Evolutionary conservation across 305 asterid genomes (phyloP).

Genomic region (Fraxinus sp.): DNA sequence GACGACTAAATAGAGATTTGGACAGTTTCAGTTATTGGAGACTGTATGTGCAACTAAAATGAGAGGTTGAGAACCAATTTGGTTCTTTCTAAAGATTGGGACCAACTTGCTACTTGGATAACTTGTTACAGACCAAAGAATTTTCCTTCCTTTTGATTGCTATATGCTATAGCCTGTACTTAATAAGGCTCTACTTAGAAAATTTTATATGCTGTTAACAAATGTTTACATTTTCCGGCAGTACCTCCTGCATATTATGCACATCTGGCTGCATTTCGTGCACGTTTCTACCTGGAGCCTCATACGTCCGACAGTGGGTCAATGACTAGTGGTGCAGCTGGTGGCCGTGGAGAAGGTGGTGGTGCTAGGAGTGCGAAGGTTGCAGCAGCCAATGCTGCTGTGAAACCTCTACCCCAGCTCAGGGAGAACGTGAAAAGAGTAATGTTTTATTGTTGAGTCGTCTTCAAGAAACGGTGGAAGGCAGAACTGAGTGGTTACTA

Average conservation of each 20-base stretch:
- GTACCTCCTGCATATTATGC: constrained; percentile 99
- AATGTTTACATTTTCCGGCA: constrained; percentile 21
- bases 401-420: constrained; percentile 87
- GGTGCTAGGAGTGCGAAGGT: constrained; percentile 52
- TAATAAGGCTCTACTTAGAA: background rate
- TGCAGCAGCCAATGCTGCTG: constrained; percentile 58
- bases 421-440: constrained; percentile 86
- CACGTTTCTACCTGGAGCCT: constrained; percentile 89
- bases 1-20: background rate
- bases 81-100: background rate
- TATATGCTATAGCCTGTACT: background rate
- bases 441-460: constrained; percentile 77
- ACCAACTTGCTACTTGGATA: background rate
- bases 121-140: background rate
- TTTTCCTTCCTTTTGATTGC: background rate
- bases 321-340: constrained; percentile 54
- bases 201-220: background rate
- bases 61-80: background rate
- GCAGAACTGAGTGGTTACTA: background rate
- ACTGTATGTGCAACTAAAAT: background rate
- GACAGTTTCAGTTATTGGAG: background rate
- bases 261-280: constrained; percentile 93
- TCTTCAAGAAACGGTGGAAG: background rate
- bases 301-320: constrained; percentile 85
- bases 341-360: constrained; percentile 48